A percentile compares a stretch with the other conserved stretches of the same genome.
These are phyloP conservation scores for Gloeophyllum trabeum DNA, from an alignment of 768 basidiomycete species.

Conservation along the genomic window DNA sequence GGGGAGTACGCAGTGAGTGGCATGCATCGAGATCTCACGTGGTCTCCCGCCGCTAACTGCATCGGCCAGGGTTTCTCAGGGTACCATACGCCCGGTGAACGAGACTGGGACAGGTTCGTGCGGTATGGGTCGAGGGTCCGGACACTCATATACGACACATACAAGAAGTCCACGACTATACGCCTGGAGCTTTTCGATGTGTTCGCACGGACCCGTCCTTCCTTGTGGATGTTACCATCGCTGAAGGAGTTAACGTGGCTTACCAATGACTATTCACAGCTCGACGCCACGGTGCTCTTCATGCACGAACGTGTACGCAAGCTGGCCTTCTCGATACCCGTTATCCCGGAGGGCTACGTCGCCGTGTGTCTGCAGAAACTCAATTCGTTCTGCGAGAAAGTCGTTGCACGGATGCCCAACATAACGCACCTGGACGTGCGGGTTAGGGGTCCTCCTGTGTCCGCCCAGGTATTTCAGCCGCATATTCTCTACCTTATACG, in stretches of 20 bases:
- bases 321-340: constrained; percentile 18
- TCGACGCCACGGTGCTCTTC: constrained; percentile 36
- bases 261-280: constrained; percentile 11
- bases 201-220: constrained; percentile 42
- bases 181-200: constrained; percentile 30
- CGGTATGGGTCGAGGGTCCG: constrained; percentile 43
- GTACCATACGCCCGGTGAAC: constrained; percentile 29
- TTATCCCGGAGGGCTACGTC: constrained; percentile 12
- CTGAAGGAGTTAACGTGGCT: constrained; percentile 41
- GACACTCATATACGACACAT: constrained; percentile 17
- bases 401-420: constrained; percentile 39
- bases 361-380: neutral
- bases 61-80: constrained; percentile 9
- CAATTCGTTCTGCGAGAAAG: constrained; percentile 21
- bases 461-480: constrained; percentile 29
- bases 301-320: constrained; percentile 42
- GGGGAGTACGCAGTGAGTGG: constrained; percentile 1
- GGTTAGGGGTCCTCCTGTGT: no score
- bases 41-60: no score
- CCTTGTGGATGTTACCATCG: constrained; percentile 42
- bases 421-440: constrained; percentile 36
- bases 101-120: constrained; percentile 45
- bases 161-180: neutral
- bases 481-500: constrained; percentile 27
- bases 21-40: neutral